Evolutionary conservation across 2,329 filamentous ascomycete species (phyloP), one percentile per base, ranked within the genome.

Genomic region (Cryphonectria naterciae): DNA sequence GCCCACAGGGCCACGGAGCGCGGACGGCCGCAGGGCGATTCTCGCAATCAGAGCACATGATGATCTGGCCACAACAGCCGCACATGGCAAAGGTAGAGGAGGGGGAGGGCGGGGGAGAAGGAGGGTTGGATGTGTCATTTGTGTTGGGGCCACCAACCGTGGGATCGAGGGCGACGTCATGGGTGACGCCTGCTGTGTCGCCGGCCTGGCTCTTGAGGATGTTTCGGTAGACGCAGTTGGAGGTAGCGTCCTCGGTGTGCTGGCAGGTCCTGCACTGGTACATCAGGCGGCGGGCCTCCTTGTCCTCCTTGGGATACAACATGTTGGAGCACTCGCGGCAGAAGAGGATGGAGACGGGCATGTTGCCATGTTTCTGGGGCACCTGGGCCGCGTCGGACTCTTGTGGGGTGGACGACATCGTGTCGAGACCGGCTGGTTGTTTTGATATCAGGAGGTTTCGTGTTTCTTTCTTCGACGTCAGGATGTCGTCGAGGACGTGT

Each of bases 261-360:
- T 94, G 91, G 85, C 96, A 99, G 70, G 95, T 98, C 77, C 95
- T 93, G 86, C 96, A 99, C 74, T 93, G 94, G 83, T 97, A 99
- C 85, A 97, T 92, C 76, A 99, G 91, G 77, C 91, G 91, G 84
- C 93, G 93, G 73, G 90, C 90, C 73, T 91, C 86, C 74, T 92
- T 90, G 82, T 99, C 94, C 85, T 99, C 97, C 83, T 97, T 96
- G 66, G 96, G 96, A 79, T 98, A 98, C 69, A 99, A 87, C 88
- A 99, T 93, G 86, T 99, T 99, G 77, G 95, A 97, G 85, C 96
- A 99, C 87, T 99, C 96, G 77, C 94, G 94, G 86, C 96, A 99
- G 87, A 99, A 99, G 78, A 93, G 92, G 83, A 98, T 99, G 64
- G 93, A 94, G 82, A 98, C 95, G 81, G 97, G 94, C 83, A 95